phyloP scores from a whole-genome alignment of 805 yeast species.

The Kodamaea lidongshanica region DNA sequence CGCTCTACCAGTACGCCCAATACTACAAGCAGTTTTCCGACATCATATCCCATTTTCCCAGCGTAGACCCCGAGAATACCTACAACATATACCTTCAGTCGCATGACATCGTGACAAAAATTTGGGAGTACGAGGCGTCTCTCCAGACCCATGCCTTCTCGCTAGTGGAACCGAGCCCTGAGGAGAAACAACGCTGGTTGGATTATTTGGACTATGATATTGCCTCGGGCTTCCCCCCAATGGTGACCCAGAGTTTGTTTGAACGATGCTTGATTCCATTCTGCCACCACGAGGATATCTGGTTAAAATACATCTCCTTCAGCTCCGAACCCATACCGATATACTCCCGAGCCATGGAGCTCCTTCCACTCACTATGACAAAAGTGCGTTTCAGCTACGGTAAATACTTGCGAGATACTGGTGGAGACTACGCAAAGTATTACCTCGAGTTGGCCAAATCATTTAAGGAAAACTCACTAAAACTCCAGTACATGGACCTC shows the following conservation, averaged over 20 bases:
- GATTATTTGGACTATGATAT: conserved; percentile 56
- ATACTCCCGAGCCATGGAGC: no score
- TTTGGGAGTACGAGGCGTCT: conserved; percentile 63
- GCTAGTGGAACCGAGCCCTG: neutral
- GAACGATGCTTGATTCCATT: conserved; percentile 71
- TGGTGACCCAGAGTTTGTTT: conserved; percentile 38
- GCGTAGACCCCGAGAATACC: conserved; percentile 28
- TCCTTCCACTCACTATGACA: conserved; percentile 28
- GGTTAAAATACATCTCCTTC: conserved; percentile 66
- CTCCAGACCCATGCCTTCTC: conserved; percentile 21
- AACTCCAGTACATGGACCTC: conserved; percentile 4
- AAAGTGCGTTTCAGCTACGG: conserved; percentile 22
- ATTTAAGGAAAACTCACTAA: conserved; percentile 7
- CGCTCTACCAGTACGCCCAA: conserved; percentile 81
- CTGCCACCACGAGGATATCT: conserved; percentile 51
- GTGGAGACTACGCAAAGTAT: conserved; percentile 23
- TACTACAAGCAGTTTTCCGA: conserved; percentile 52
- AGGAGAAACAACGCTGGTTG: conserved; percentile 50
- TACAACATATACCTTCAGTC: conserved; percentile 39
- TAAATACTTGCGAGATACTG: conserved; percentile 16
- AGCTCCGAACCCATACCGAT: no score
- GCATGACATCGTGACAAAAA: conserved; percentile 46
- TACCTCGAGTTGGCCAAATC: conserved; percentile 20
- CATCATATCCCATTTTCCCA: conserved; percentile 2
- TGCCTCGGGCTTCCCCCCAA: conserved; percentile 1